Base-by-base conservation (phyloP, 176 grass and related monocot genomes). In the Metroxylon sagu region DNA sequence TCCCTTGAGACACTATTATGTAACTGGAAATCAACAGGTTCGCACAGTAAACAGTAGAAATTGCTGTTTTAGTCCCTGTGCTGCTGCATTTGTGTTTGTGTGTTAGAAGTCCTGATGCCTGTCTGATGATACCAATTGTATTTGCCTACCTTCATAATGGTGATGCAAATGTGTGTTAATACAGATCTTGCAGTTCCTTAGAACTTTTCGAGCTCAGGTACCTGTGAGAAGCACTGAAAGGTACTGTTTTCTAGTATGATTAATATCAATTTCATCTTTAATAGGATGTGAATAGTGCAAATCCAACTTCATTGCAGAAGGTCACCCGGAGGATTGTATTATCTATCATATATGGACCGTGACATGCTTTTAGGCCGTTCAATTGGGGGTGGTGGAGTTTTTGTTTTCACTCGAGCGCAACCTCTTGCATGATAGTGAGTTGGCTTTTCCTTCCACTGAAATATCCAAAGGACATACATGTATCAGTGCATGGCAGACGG, bases 301-400 rank as follows among this genome's bases (percentile, higher is more conserved):
- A 71, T 49, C 65, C 50, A 67, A 52, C 60, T 79, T 25, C 57
- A 49, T 74, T 53, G 51, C 81, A 97, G 92, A 68, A 50, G 81
- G 64, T 91, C 92, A 56, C 87, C 80, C 53, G 92, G 87, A 76
- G 92, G 92, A 52, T 73, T 97, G 69, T 88, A 97, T 76, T 97
- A 91, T 70, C 78, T 97, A 50, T 91, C 92, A 54, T 97, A 91
- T 71, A 57, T 91, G 69, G 87, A 97, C 61, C 78, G 70, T 18
- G 73, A 91, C 74, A 91, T 97, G 92, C 84, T 97, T 56, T 69
- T 97, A 76, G 92, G 92, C 15, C 92, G 84, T 64, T 74, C 92
- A 16, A 70, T 88, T 39, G 84, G 84, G 14, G 84, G 92, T 29
- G 87, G 87, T 49, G 87, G 87, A 19, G 59, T 91, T 79, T 97